Evolutionary conservation across 805 yeast genomes (phyloP).

Genomic region (Spathaspora hagerdaliae): DNA sequence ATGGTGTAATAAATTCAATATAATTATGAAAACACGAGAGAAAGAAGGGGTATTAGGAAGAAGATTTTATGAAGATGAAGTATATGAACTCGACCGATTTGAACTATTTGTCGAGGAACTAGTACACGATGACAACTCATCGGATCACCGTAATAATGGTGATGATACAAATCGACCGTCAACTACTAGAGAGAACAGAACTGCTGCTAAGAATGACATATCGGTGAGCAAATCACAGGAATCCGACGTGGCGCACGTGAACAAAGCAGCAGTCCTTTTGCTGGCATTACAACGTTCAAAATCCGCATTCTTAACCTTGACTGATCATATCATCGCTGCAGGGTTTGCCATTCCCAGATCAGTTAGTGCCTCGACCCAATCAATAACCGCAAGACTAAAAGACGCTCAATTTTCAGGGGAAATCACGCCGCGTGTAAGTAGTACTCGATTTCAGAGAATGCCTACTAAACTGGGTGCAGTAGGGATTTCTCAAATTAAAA

Average conservation of each 20-base stretch:
- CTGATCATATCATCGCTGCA: conserved; percentile 53
- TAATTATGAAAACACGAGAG: conserved; percentile 55
- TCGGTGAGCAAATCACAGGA: not conserved
- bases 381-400: conserved; percentile 2
- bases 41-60: conserved; percentile 73
- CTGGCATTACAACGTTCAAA: conserved; percentile 21
- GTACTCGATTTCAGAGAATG: not conserved
- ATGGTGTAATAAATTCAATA: conserved; percentile 68
- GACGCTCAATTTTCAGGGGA: conserved; percentile 2
- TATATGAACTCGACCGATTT: conserved; percentile 36
- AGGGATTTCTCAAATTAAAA: not conserved
- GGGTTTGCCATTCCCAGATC: conserved; percentile 58
- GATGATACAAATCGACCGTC: conserved; percentile 3
- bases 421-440: conserved; percentile 1
- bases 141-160: conserved; percentile 17
- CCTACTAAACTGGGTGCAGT: not conserved
- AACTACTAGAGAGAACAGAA: not conserved
- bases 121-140: conserved; percentile 6
- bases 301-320: conserved; percentile 38
- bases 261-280: not conserved
- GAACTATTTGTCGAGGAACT: conserved; percentile 38
- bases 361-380: conserved; percentile 30
- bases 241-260: not conserved
- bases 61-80: conserved; percentile 67
- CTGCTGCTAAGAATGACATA: not conserved